Base-by-base conservation (phyloP, 2,329 filamentous ascomycete species). In the Fusarium staphyleae region DNA sequence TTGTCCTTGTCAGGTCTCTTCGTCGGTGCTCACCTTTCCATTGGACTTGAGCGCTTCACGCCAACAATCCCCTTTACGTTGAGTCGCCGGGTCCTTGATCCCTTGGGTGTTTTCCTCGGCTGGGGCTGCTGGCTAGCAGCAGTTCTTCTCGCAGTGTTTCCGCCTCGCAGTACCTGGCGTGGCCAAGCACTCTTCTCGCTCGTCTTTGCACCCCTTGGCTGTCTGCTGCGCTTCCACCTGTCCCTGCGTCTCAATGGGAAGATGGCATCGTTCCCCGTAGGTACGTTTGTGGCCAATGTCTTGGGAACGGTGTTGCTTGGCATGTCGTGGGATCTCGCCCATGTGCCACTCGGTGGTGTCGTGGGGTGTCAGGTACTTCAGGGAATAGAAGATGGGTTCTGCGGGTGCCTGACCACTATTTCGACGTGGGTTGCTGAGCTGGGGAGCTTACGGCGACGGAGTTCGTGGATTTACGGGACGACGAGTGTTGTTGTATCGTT, bases 211-310 rank as follows among this genome's bases (percentile, higher is more conserved):
- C 93, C 93, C 0, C 62, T 91, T 0, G 93, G 93, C 0, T 93
- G 89, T 62, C 74, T 96, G 0, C 69, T 81, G 0, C 84, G 93
- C 3, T 96, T 90, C 75, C 93, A 91, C 69, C 72, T 83, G 1
- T 89, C 89, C 0, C 69, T 89, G 6, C 72, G 77, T 18, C 81
- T 96, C n/a, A 97, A 97, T 66, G 77, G 82, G 0, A 78, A 84
- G 15, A 63, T 85, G 0, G 72, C 85, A 0, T 75, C 81, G 0
- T 97, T 97, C 62, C 93, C 93, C 0, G 72, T 97, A 0, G 93
- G 93, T 3, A 98, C 93, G 0, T 96, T 97, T 66, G 75, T 77
- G 0, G 91, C 89, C 22, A 98, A 98, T 67, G 78, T 96, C 4
- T 70, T 88, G 12, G 93, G 93, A 4, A 92, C 90, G 0, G 81